Evolutionary conservation across 2,329 filamentous ascomycete species (phyloP).

Genomic region (Ilyonectria robusta): DNA sequence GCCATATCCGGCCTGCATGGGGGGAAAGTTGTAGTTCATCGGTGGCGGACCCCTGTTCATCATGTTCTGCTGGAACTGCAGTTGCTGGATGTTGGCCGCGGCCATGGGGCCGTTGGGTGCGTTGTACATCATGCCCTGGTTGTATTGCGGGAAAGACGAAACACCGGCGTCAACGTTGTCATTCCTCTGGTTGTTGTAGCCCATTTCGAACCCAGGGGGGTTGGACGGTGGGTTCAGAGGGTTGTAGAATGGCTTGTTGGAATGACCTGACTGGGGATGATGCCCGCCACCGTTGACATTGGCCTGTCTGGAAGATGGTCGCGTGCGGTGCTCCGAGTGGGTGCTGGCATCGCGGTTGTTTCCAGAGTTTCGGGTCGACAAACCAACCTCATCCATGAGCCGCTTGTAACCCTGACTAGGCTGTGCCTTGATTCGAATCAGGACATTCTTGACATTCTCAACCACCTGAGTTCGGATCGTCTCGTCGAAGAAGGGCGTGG

Average conservation of each 20-base stretch:
- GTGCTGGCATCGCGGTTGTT: constrained; percentile 61
- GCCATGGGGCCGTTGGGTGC: constrained; percentile 60
- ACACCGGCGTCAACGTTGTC: constrained; percentile 67
- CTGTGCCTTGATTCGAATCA: constrained; percentile 91
- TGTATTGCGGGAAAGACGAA: constrained; percentile 65
- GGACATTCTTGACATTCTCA: constrained; percentile 90
- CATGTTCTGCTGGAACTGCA: constrained; percentile 73
- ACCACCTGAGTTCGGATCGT: constrained; percentile 88
- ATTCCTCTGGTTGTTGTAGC: constrained; percentile 65
- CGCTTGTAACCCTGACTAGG: constrained; percentile 97
- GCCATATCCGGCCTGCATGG: constrained; percentile 69
- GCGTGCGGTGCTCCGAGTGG: constrained; percentile 65
- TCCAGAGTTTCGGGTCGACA: constrained; percentile 76
- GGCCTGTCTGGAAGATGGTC: constrained; percentile 70
- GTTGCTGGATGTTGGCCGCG: constrained; percentile 65
- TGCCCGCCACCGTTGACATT: constrained; percentile 57
- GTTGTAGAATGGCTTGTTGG: constrained; percentile 68
- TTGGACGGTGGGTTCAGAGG: constrained; percentile 59
- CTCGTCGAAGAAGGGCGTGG: constrained; percentile 97
- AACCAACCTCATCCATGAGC: constrained; percentile 96
- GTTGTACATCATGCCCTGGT: constrained; percentile 68
- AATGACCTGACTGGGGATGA: constrained; percentile 57
- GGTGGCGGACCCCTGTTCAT: constrained; percentile 67
- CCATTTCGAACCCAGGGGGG: constrained; percentile 64
- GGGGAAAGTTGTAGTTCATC: constrained; percentile 70